These are phyloP conservation scores for Didymella lethalis DNA, from an alignment of 2,329 filamentous ascomycete species.

Conservation along the genomic window DNA sequence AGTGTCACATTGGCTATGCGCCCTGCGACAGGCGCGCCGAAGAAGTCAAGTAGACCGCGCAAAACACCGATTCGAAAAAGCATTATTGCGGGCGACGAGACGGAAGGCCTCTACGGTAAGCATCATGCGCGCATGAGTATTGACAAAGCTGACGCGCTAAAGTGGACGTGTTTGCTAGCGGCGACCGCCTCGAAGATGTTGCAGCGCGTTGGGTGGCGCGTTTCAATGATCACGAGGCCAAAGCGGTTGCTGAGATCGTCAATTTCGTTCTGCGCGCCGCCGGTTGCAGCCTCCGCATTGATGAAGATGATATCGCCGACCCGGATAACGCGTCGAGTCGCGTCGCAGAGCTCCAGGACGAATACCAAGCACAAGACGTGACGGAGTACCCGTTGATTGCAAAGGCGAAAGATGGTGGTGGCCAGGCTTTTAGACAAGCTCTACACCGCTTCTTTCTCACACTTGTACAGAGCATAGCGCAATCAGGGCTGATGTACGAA, in stretches of 20 bases:
- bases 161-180: constrained; percentile 68
- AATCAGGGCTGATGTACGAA: constrained; percentile 81
- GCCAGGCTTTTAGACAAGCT: constrained; percentile 77
- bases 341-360: constrained; percentile 83
- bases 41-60: constrained; percentile 54
- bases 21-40: constrained; percentile 52
- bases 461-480: constrained; percentile 79
- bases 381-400: constrained; percentile 92
- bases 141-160: constrained; percentile 15
- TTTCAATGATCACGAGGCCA: constrained; percentile 64
- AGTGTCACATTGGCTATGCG: constrained; percentile 63
- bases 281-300: constrained; percentile 81
- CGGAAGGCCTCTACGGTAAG: constrained; percentile 65
- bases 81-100: constrained; percentile 59
- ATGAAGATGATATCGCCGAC: constrained; percentile 84
- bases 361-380: constrained; percentile 83
- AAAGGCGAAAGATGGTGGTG: constrained; percentile 77
- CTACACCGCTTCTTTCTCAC: constrained; percentile 81
- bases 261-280: constrained; percentile 72
- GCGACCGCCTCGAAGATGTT: constrained; percentile 63
- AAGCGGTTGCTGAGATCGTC: constrained; percentile 65
- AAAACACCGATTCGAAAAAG: constrained; percentile 62
- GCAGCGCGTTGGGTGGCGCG: constrained; percentile 65
- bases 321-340: constrained; percentile 83
- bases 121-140: not conserved